Evolutionary conservation across 1,139 yeast genomes (phyloP).

Genomic region (Yamadazyma kanchanaburiensis): DNA sequence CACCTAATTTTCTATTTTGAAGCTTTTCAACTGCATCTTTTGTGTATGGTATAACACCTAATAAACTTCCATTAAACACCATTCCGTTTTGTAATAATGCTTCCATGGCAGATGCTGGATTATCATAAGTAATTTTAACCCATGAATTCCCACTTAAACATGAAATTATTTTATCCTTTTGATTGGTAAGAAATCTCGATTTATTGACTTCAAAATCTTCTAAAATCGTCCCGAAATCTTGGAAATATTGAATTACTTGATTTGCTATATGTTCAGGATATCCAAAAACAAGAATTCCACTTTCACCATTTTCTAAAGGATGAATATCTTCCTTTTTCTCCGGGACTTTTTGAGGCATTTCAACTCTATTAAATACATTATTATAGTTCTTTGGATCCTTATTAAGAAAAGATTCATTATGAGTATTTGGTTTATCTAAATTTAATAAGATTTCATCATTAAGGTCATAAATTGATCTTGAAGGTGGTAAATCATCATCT

Average conservation of each 20-base stretch:
- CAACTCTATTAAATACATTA: conserved; percentile 43
- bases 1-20: conserved; percentile 51
- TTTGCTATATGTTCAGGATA: conserved; percentile 75
- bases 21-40: conserved; percentile 61
- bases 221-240: conserved; percentile 74
- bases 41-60: conserved; percentile 75
- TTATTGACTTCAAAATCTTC: conserved; percentile 61
- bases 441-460: conserved; percentile 39
- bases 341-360: conserved; percentile 2
- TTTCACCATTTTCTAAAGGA: conserved; percentile 36
- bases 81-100: conserved; percentile 83
- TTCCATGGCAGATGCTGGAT: conserved; percentile 70
- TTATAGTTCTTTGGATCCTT: conserved; percentile 46
- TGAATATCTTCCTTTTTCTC: conserved; percentile 12
- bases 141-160: conserved; percentile 84
- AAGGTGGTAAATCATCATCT: conserved; percentile 60
- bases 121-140: conserved; percentile 83
- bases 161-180: conserved; percentile 39
- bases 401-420: conserved; percentile 34
- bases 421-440: conserved; percentile 22
- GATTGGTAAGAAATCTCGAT: conserved; percentile 15
- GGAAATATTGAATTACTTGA: conserved; percentile 68
- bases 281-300: conserved; percentile 83
- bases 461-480: conserved; percentile 56
- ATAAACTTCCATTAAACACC: conserved; percentile 63